Base-by-base conservation (phyloP, 2,329 filamentous ascomycete species). In the Trichoderma sp. region DNA sequence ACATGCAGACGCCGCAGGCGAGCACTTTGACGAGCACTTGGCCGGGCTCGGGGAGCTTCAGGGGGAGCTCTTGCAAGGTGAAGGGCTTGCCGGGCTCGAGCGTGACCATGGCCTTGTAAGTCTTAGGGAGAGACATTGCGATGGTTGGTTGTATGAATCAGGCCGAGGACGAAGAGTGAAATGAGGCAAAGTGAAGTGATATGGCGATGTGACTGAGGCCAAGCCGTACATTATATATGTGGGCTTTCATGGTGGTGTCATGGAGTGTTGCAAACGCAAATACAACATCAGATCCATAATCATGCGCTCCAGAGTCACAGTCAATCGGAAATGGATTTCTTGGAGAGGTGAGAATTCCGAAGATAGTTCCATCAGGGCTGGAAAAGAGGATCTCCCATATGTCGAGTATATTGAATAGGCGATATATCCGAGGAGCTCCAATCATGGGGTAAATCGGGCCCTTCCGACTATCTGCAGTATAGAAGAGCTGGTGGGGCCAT, bases 1-100 rank as follows among this genome's bases (percentile, higher is more conserved):
- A 86, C 76, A 89, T 89, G 77, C 91, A 94, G 61, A 94, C 86
- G 43, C 91, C 91, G 73, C 89, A 92, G 8, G 91, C 91, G 10
- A 89, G 81, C 2, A 92, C 86, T 76, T 93, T 93, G 77, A 92
- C 84, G 28, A 94, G 84, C 3, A 94, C 80, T 74, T 92, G 83
- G n/a, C 86, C 85, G 0, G 82, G 76, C 10, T 83, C 79, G 2
- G 90, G 90, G 34, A 81, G 76, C 69, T 84, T 82, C 49, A 93
- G 82, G n/a, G 85, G 81, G 5, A 89, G 74, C 3, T 92, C 86
- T 71, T 88, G 84, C 70, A 93, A 80, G 2, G 79, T 79, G 71
- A 91, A 82, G 0, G 87, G 84, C 4, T 78, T 79, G 68, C 84
- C 83, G 34, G 80, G 76, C 69, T 83, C 81, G 68, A 86, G 83